phyloP scores from a whole-genome alignment of 345 rosid species.

The Punica granatum region DNA sequence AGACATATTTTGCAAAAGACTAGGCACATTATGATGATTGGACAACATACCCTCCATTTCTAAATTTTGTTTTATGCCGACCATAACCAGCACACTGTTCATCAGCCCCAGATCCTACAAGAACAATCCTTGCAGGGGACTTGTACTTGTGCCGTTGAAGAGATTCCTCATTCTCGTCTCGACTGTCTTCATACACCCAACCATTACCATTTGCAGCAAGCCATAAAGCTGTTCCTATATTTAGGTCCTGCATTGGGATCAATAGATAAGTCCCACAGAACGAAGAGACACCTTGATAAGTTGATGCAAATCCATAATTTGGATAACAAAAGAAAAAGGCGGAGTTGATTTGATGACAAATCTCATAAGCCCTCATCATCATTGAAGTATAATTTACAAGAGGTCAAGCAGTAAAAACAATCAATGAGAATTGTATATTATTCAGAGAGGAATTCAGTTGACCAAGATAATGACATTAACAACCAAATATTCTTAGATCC shows the following conservation, averaged over 20 bases:
- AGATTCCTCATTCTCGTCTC: conserved; percentile 16
- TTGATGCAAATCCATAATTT: not conserved
- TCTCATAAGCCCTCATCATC: not conserved
- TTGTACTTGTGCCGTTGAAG: conserved; percentile 34
- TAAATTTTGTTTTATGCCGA: conserved; percentile 77
- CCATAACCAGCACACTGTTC: conserved; percentile 99
- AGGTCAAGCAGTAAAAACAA: not conserved
- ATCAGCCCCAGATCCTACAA: conserved; percentile 96
- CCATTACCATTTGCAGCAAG: conserved; percentile 83
- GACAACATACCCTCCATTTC: conserved; percentile 54
- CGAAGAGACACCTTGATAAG: not conserved
- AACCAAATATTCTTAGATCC: not conserved
- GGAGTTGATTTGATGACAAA: too few species aligned
- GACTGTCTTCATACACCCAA: conserved; percentile 43
- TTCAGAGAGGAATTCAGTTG: not conserved
- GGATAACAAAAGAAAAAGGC: not conserved
- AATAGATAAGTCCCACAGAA: not conserved
- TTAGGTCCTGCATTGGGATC: conserved; percentile 60
- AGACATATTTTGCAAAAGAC: not conserved
- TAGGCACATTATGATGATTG: not conserved
- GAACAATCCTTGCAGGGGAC: conserved; percentile 62
- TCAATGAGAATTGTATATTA: not conserved
- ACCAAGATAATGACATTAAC: not conserved
- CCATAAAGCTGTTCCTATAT: conserved; percentile 94
- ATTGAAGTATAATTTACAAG: not conserved